A percentile compares a stretch with the other conserved stretches of the same genome.
phyloP scores from a whole-genome alignment of 129 eudicot genomes.

The Flaveria brownii region DNA sequence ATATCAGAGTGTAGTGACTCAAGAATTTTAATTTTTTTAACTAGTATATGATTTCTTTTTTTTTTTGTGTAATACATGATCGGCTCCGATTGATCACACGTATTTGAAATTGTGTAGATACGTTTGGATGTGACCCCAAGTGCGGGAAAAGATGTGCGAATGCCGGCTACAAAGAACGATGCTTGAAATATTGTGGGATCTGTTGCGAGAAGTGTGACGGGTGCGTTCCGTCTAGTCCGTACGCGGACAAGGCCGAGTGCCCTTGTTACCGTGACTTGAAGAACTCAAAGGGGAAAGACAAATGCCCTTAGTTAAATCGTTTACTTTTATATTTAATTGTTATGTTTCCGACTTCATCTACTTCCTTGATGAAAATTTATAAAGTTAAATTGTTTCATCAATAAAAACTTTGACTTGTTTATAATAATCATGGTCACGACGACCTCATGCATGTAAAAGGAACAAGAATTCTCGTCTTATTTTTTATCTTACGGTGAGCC shows the following conservation, averaged over 20 bases:
- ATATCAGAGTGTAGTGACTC: no score
- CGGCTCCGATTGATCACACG: no score
- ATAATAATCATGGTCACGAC: background rate
- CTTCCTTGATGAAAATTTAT: no score
- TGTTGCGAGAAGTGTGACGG: conserved; percentile 51
- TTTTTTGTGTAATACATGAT: no score
- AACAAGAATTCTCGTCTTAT: background rate
- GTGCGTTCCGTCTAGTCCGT: conserved; percentile 74
- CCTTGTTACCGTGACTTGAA: conserved; percentile 64
- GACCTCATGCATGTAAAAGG: background rate
- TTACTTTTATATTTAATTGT: background rate
- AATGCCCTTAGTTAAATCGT: conserved; percentile 52
- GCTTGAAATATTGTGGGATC: conserved; percentile 53
- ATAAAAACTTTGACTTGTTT: background rate
- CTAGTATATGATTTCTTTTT: no score
- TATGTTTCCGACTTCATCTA: background rate
- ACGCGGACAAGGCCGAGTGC: conserved; percentile 63
- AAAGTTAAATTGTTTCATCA: background rate
- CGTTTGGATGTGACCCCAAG: conserved; percentile 37
- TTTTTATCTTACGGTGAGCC: background rate
- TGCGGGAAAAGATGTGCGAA: conserved; percentile 40
- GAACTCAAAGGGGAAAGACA: conserved; percentile 65
- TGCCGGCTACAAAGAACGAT: conserved; percentile 44
- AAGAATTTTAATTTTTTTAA: no score
- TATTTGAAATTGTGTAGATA: background rate